Evolutionary conservation across 208 protist species (phyloP).

Genomic region (Borovskyia barvae): DNA sequence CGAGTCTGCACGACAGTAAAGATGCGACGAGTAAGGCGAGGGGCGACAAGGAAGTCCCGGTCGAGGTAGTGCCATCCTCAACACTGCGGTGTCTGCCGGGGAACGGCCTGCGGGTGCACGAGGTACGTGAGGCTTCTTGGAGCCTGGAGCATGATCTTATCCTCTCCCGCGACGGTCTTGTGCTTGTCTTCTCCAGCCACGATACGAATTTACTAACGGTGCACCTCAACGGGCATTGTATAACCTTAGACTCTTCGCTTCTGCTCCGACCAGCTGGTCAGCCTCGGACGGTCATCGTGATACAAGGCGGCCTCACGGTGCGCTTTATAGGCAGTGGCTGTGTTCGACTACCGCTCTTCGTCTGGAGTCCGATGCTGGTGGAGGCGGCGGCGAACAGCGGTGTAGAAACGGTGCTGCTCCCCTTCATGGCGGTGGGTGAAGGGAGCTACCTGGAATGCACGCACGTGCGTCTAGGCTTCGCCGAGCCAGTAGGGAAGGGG

Average conservation of each 20-base stretch:
- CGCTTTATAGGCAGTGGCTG: conserved; percentile 50
- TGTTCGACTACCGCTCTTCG: conserved; percentile 46
- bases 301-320: conserved; percentile 69
- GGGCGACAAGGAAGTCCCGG: not conserved
- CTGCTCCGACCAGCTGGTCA: conserved; percentile 20
- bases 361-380: conserved; percentile 23
- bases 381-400: conserved; percentile 28
- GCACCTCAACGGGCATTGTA: conserved; percentile 52
- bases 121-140: conserved; percentile 18
- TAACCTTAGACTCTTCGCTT: conserved; percentile 41
- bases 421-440: conserved; percentile 72
- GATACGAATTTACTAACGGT: conserved; percentile 74
- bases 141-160: conserved; percentile 28
- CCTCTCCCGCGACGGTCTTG: conserved; percentile 34
- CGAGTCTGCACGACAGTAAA: too few relatives aligned
- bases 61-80: not conserved
- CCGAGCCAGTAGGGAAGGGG: conserved; percentile 9
- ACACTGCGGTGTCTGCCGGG: conserved; percentile 1
- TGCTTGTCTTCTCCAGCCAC: conserved; percentile 64
- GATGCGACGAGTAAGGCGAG: too few relatives aligned
- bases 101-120: conserved; percentile 20
- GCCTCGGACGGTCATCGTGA: conserved; percentile 50
- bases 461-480: conserved; percentile 48
- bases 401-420: conserved; percentile 48
- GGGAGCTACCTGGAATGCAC: conserved; percentile 68